Evolutionary conservation across 164 flowering plant species (phyloP).

Genomic region (Piper betle): DNA sequence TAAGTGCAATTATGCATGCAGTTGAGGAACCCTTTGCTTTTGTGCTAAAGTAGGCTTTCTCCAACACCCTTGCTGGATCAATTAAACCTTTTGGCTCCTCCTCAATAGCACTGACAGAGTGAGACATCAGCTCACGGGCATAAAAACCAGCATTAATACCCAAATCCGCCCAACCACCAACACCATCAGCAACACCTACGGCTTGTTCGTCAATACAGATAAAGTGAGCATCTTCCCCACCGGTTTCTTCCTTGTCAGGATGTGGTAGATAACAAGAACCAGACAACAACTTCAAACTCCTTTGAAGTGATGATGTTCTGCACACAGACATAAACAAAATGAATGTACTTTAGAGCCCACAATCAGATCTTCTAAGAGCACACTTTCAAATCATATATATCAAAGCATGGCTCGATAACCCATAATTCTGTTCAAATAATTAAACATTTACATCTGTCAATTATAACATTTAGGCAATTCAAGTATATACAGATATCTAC

Average conservation of each 20-base stretch:
- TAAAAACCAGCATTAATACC: slow-evolving; percentile 77
- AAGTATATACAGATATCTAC: no score
- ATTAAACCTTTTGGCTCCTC: slow-evolving; percentile 80
- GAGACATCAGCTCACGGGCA: slow-evolving; percentile 85
- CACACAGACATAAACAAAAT: slow-evolving; percentile 8
- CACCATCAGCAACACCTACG: slow-evolving; percentile 96
- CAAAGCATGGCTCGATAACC: no score
- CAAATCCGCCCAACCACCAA: slow-evolving; percentile 93
- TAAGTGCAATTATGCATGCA: slow-evolving; percentile 88
- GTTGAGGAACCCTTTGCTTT: slow-evolving; percentile 89
- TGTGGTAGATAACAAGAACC: no score
- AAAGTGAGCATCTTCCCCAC: slow-evolving; percentile 97
- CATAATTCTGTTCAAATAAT: no score
- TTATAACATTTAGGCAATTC: no score
- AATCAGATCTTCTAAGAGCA: background rate
- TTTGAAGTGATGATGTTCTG: slow-evolving; percentile 38
- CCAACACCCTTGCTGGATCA: slow-evolving; percentile 81
- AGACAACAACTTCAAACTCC: slow-evolving; percentile 38
- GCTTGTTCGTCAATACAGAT: slow-evolving; percentile 78
- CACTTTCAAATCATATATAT: no score
- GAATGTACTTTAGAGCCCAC: background rate
- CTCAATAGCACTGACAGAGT: slow-evolving; percentile 61
- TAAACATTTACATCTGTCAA: no score
- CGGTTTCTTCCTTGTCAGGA: slow-evolving; percentile 89
- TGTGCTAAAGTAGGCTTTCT: slow-evolving; percentile 75